A percentile compares a stretch with the other conserved stretches of the same genome.
Conservation (phyloP, 805 yeast genomes). For the Yamadazyma nakazawae region DNA sequence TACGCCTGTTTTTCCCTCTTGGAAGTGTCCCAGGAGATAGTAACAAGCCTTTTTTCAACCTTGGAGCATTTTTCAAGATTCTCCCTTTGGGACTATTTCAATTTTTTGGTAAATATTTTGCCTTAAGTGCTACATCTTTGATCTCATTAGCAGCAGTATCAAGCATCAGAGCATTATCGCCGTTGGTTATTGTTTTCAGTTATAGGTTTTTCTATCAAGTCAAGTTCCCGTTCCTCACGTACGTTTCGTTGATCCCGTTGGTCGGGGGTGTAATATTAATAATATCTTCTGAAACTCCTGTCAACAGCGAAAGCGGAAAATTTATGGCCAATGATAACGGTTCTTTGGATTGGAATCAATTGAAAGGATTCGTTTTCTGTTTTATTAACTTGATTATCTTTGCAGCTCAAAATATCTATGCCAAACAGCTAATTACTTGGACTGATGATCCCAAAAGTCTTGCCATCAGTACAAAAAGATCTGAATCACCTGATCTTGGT, state of each 20-base stretch:
- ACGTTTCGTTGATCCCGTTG: conserved; percentile 50
- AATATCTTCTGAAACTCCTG: conserved; percentile 31
- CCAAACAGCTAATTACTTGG: conserved; percentile 70
- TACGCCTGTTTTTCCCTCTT: conserved; percentile 43
- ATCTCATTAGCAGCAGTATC: conserved; percentile 70
- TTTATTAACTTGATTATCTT: conserved; percentile 66
- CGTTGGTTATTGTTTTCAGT: conserved; percentile 55
- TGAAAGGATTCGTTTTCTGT: conserved; percentile 68
- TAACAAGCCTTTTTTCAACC: conserved; percentile 19
- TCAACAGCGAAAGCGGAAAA: conserved; percentile 1
- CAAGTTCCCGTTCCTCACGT: conserved; percentile 47
- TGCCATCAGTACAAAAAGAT: conserved; percentile 7
- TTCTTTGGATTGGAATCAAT: conserved; percentile 27
- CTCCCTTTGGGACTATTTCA: conserved; percentile 67
- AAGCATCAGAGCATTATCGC: conserved; percentile 65
- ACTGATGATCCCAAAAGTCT: conserved; percentile 19
- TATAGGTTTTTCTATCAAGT: conserved; percentile 53
- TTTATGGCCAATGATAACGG: background rate
- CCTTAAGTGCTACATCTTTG: conserved; percentile 60
- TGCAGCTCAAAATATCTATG: conserved; percentile 83
- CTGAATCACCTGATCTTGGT: conserved; percentile 2
- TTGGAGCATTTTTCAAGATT: conserved; percentile 41
- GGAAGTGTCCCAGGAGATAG: conserved; percentile 50
- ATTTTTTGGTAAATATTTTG: conserved; percentile 59
- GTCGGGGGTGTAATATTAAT: conserved; percentile 52